phyloP scores from a whole-genome alignment of 495 filamentous ascomycete genomes.

The Mycothermus thermophilus region DNA sequence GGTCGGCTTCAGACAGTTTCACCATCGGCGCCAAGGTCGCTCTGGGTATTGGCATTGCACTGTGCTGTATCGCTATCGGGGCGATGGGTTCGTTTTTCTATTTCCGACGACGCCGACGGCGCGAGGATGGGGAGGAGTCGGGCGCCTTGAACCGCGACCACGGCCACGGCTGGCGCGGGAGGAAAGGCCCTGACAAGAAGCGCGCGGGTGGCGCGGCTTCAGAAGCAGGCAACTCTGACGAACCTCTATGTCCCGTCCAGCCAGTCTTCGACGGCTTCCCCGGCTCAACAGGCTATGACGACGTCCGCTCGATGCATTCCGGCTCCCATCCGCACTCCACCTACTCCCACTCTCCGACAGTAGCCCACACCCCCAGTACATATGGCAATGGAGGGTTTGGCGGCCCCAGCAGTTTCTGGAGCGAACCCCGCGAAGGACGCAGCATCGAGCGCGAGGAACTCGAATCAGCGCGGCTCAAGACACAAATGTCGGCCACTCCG shows the following conservation, averaged over 20 bases:
- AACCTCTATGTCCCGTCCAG: constrained; percentile 17
- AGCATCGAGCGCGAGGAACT: constrained; percentile 20
- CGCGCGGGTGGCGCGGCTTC: constrained; percentile 9
- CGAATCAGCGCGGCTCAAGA: constrained; percentile 17
- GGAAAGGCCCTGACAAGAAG: constrained; percentile 11
- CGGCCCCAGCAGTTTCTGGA: constrained; percentile 9
- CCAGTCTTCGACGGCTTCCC: constrained; percentile 21
- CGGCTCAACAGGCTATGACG: constrained; percentile 23
- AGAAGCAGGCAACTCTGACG: constrained; percentile 11
- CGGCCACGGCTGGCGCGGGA: constrained; percentile 8
- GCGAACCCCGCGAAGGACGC: background rate
- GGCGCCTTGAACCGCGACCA: constrained; percentile 11
- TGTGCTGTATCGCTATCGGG: constrained; percentile 9
- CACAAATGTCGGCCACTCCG: constrained; percentile 8
- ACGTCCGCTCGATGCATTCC: constrained; percentile 15
- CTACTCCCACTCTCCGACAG: constrained; percentile 7
- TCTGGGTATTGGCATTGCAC: constrained; percentile 15
- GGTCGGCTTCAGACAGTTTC: constrained; percentile 7
- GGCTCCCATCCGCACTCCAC: constrained; percentile 10
- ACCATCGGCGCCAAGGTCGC: constrained; percentile 16
- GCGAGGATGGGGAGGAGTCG: constrained; percentile 6
- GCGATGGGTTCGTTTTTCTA: constrained; percentile 19
- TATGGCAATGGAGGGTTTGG: background rate
- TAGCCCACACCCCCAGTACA: background rate
- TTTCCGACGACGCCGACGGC: constrained; percentile 15